Percentiles rank a stretch among this genome's conserved stretches.
These are phyloP conservation scores for Neofusicoccum sp. DNA, from an alignment of 2,329 filamentous ascomycete species.

Conservation along the genomic window DNA sequence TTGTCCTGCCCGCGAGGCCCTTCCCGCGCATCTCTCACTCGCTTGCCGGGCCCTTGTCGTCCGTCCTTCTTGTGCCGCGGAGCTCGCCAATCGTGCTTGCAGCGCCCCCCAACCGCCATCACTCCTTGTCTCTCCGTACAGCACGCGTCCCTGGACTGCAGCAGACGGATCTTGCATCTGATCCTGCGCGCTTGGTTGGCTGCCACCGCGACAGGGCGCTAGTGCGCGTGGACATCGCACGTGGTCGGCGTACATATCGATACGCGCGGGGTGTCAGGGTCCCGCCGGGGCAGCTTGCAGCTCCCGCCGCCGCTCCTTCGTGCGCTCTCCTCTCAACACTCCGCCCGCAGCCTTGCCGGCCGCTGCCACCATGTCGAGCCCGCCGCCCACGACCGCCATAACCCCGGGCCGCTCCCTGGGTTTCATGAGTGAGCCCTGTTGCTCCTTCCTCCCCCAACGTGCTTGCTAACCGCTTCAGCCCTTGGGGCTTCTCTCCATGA, in stretches of 20 bases:
- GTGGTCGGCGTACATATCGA: background rate
- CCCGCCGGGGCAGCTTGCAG: background rate
- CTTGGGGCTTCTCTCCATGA: constrained; percentile 91
- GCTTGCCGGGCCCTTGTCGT: background rate
- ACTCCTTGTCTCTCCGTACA: background rate
- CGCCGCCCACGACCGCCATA: constrained; percentile 18
- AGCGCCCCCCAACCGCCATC: background rate
- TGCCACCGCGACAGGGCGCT: background rate
- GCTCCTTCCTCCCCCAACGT: background rate
- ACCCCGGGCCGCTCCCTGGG: constrained; percentile 34
- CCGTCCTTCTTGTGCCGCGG: background rate
- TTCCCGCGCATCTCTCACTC: background rate
- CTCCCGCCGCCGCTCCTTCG: background rate
- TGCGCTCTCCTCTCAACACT: constrained; percentile 1
- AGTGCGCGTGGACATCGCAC: constrained; percentile 14
- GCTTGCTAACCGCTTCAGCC: constrained; percentile 49
- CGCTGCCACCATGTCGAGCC: constrained; percentile 11
- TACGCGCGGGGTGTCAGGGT: constrained; percentile 16
- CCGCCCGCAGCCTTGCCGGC: background rate
- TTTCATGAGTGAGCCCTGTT: constrained; percentile 37
- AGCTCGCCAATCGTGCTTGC: constrained; percentile 8
- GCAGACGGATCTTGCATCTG: constrained; percentile 1
- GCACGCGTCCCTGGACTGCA: background rate
- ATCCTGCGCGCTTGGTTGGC: constrained; percentile 1
- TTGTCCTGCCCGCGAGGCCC: background rate